phyloP scores from a whole-genome alignment of 371 early-diverging fungal genomes.

The Blakeslea trispora region DNA sequence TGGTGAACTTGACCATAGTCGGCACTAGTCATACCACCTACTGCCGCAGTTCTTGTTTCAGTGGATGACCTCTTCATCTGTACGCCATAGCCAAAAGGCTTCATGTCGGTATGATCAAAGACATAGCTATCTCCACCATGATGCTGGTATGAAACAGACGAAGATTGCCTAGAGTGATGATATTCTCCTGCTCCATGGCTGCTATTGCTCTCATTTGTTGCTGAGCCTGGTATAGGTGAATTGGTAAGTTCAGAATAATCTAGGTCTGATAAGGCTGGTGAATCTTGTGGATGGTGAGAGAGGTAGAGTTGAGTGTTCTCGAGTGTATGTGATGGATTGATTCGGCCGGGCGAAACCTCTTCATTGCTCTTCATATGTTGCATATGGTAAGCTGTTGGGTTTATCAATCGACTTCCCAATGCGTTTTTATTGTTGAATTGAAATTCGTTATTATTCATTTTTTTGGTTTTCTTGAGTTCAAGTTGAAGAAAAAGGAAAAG shows the following conservation, averaged over 20 bases:
- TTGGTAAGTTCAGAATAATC: constrained; percentile 19
- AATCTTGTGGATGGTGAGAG: constrained; percentile 15
- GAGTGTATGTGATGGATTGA: constrained; percentile 18
- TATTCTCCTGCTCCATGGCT: constrained; percentile 4
- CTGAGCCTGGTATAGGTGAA: constrained; percentile 11
- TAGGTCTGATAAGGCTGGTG: constrained; percentile 20
- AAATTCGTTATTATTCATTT: background rate
- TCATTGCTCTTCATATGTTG: constrained; percentile 21
- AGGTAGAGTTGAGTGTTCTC: constrained; percentile 10
- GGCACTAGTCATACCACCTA: constrained; percentile 9
- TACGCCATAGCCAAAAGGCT: constrained; percentile 7
- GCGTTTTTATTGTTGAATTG: constrained; percentile 7
- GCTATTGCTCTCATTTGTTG: too few relatives aligned
- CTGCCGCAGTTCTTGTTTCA: constrained; percentile 10
- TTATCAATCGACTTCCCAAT: constrained; percentile 11
- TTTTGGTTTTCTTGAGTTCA: too few relatives aligned
- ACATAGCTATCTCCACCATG: constrained; percentile 7
- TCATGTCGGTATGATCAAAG: constrained; percentile 9
- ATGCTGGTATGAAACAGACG: background rate
- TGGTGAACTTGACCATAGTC: constrained; percentile 7
- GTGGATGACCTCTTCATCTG: constrained; percentile 30
- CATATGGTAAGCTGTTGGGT: constrained; percentile 18
- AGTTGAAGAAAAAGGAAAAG: constrained; percentile 4
- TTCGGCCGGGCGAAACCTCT: constrained; percentile 5
- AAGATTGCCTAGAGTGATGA: constrained; percentile 6